Conservation (phyloP, 2,329 filamentous ascomycete species). For the Salinomyces thailandicus region DNA sequence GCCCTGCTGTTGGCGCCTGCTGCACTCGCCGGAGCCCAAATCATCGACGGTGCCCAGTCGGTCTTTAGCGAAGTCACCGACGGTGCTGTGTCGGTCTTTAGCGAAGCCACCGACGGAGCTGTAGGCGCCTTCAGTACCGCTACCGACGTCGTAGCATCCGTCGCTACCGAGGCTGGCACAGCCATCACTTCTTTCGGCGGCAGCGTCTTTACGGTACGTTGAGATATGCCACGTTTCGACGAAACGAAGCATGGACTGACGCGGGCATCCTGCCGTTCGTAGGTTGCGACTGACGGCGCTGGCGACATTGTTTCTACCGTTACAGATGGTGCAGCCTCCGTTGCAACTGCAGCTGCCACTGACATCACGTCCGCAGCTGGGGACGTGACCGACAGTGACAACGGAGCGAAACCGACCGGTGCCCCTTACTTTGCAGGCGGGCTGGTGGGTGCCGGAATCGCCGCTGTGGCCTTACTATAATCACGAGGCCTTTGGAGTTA, state of each 20-base stretch:
- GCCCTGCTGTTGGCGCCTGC: slow-evolving; percentile 13
- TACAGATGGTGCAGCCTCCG: slow-evolving; percentile 7
- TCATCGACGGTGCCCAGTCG: slow-evolving; percentile 4
- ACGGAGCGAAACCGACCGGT: slow-evolving; percentile 10
- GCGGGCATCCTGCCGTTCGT: background rate
- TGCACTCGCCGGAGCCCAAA: slow-evolving; percentile 13
- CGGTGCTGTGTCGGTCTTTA: slow-evolving; percentile 1
- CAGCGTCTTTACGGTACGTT: slow-evolving; percentile 8
- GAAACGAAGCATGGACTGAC: background rate
- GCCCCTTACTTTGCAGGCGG: slow-evolving; percentile 21
- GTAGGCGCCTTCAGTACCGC: slow-evolving; percentile 1
- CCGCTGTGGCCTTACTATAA: slow-evolving; percentile 22
- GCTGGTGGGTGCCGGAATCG: slow-evolving; percentile 23
- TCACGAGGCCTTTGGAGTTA: no score
- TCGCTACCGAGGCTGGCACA: slow-evolving; percentile 3
- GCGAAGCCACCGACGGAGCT: slow-evolving; percentile 2
- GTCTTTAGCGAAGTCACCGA: slow-evolving; percentile 4
- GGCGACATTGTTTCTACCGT: slow-evolving; percentile 13
- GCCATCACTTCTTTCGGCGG: slow-evolving; percentile 9
- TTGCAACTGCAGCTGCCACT: slow-evolving; percentile 5
- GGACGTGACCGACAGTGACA: slow-evolving; percentile 6
- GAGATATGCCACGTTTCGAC: slow-evolving; percentile 8
- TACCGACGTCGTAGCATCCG: slow-evolving; percentile 3
- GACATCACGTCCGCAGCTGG: slow-evolving; percentile 9
- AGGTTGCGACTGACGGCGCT: slow-evolving; percentile 5